A percentile compares a stretch with the other conserved stretches of the same genome.
Evolutionary conservation across 1,139 yeast species (phyloP).

Genomic region (Pichia terricola): DNA sequence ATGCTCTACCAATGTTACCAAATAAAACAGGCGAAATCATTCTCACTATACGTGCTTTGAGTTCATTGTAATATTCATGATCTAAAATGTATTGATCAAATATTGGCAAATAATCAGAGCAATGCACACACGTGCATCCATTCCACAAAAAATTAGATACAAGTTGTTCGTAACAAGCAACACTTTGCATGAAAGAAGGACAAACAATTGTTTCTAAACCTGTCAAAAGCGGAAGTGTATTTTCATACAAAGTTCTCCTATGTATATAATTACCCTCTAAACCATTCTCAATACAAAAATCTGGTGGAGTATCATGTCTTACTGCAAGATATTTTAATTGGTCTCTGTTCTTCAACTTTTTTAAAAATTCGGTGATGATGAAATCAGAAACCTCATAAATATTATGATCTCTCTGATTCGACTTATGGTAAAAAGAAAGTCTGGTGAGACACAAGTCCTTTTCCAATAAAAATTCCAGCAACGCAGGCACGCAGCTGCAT

Average conservation of each 20-base stretch:
- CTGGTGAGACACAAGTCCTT: constrained; percentile 24
- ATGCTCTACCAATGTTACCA: constrained; percentile 38
- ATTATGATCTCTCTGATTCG: constrained; percentile 37
- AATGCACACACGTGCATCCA: constrained; percentile 57
- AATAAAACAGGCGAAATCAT: constrained; percentile 49
- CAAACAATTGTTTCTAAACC: constrained; percentile 36
- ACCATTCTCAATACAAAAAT: constrained; percentile 43
- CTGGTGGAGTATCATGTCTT: constrained; percentile 42
- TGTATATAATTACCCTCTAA: constrained; percentile 64
- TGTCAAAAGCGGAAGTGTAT: constrained; percentile 37
- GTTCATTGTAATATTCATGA: constrained; percentile 47
- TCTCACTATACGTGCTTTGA: constrained; percentile 42
- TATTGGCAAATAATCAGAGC: constrained; percentile 37
- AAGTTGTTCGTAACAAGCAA: constrained; percentile 60
- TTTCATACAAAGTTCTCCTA: constrained; percentile 41
- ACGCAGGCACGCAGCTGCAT: constrained; percentile 38
- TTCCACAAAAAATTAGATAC: constrained; percentile 67
- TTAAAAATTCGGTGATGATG: constrained; percentile 35
- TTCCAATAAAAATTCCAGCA: constrained; percentile 24
- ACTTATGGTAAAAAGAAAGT: constrained; percentile 40
- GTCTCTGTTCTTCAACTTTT: constrained; percentile 27
- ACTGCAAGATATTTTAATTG: constrained; percentile 34
- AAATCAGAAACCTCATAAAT: constrained; percentile 51
- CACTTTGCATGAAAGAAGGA: constrained; percentile 49
- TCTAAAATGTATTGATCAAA: constrained; percentile 52